These are phyloP conservation scores for Magnaporthales sp. DNA, from an alignment of 2,329 filamentous ascomycete genomes.

Conservation along the genomic window DNA sequence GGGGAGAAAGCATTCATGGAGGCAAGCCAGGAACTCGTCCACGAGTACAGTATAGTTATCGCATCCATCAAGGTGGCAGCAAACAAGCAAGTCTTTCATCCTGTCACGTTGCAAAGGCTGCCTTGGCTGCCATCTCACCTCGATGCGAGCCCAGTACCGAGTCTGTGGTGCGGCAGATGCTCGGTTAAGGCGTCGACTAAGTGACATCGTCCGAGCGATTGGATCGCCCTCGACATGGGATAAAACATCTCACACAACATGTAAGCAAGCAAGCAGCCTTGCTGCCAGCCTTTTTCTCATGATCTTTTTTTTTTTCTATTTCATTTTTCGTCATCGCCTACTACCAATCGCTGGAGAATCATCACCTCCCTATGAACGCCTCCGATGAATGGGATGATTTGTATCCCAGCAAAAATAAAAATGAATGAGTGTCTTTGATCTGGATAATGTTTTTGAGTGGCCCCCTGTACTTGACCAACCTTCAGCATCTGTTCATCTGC, in stretches of 20 bases:
- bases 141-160: background rate
- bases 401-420: background rate
- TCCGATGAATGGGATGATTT: background rate
- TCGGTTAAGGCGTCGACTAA: background rate
- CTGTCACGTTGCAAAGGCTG: background rate
- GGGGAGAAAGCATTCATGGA: background rate
- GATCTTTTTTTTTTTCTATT: background rate
- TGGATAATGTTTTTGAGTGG: background rate
- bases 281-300: background rate
- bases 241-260: background rate
- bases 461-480: background rate
- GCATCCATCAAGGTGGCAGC: background rate
- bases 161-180: background rate
- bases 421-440: background rate
- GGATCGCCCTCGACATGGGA: background rate
- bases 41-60: background rate
- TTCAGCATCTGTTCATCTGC: background rate
- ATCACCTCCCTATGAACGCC: background rate
- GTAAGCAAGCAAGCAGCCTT: background rate
- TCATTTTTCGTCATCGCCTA: background rate
- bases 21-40: background rate
- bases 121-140: background rate
- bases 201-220: conserved; percentile 1
- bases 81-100: background rate
- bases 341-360: background rate